Evolutionary conservation across 1,284 basidiomycete species (phyloP).

Genomic region (Rhodotorula mucilaginosa): DNA sequence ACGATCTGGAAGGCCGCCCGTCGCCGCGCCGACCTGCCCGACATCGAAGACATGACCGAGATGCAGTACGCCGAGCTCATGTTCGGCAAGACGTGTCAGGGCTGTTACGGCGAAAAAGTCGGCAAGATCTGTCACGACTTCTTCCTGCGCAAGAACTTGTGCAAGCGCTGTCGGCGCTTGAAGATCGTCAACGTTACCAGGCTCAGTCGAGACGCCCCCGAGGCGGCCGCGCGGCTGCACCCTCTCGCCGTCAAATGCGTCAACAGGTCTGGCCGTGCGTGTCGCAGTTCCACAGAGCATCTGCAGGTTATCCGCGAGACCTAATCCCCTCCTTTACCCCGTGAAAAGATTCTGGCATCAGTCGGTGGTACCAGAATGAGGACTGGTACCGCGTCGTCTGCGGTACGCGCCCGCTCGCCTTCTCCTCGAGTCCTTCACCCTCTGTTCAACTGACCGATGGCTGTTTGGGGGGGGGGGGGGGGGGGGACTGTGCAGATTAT

Average conservation of each 20-base stretch:
- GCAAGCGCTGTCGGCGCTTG: neutral
- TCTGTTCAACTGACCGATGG: no score
- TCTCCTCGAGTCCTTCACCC: no score
- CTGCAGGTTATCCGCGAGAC: no score
- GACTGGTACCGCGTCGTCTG: no score
- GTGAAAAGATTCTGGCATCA: no score
- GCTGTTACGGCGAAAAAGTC: neutral
- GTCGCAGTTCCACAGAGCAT: no score
- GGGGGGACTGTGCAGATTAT: no score
- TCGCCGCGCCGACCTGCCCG: neutral
- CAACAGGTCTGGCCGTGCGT: neutral
- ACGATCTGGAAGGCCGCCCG: conserved; percentile 14
- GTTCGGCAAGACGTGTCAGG: conserved; percentile 11
- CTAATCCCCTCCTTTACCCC: no score
- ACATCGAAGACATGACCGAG: conserved; percentile 2
- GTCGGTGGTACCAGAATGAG: no score
- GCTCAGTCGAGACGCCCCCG: neutral
- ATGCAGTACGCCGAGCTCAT: conserved; percentile 6
- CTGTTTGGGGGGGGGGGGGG: no score
- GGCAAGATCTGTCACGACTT: neutral
- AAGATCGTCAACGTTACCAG: neutral
- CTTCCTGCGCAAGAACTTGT: neutral
- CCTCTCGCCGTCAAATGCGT: neutral
- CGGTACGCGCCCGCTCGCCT: no score
- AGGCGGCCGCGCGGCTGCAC: neutral